Evolutionary conservation across 306 rosid genomes (phyloP).

Genomic region (Trichosanthes cucumerina): DNA sequence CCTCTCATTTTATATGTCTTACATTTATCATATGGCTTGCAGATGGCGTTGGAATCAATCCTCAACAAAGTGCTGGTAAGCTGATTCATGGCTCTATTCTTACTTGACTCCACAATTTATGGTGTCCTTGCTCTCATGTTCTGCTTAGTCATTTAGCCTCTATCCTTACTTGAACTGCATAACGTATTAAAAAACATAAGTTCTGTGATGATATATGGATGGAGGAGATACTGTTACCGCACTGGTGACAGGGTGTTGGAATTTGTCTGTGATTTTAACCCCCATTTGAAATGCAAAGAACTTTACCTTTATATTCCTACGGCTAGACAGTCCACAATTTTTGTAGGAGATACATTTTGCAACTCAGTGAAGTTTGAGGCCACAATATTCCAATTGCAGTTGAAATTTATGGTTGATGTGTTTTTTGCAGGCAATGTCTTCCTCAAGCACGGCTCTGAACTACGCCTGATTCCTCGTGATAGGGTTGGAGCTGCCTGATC

Average conservation of each 20-base stretch:
- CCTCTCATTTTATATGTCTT: background rate
- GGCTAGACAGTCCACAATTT: background rate
- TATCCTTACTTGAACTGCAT: too few species aligned
- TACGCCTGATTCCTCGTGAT: slow-evolving; percentile 55
- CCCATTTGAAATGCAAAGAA: background rate
- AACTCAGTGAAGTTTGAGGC: background rate
- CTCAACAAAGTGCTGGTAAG: slow-evolving; percentile 97
- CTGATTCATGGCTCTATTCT: background rate
- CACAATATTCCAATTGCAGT: background rate
- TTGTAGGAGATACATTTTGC: background rate
- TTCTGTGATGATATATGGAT: background rate
- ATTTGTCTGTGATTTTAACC: background rate
- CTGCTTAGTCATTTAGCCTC: too few species aligned
- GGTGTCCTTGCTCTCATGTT: background rate
- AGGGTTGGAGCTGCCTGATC: slow-evolving; percentile 38
- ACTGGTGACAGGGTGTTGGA: background rate
- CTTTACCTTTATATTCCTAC: background rate
- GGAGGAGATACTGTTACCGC: background rate
- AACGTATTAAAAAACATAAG: background rate
- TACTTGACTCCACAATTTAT: background rate
- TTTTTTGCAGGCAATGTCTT: slow-evolving; percentile 44
- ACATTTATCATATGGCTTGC: slow-evolving; percentile 15
- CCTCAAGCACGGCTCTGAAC: slow-evolving; percentile 55
- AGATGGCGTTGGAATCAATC: slow-evolving; percentile 97
- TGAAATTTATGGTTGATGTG: background rate